Evolutionary conservation across 495 filamentous ascomycete genomes (phyloP).

Genomic region (Tuber aestivum): DNA sequence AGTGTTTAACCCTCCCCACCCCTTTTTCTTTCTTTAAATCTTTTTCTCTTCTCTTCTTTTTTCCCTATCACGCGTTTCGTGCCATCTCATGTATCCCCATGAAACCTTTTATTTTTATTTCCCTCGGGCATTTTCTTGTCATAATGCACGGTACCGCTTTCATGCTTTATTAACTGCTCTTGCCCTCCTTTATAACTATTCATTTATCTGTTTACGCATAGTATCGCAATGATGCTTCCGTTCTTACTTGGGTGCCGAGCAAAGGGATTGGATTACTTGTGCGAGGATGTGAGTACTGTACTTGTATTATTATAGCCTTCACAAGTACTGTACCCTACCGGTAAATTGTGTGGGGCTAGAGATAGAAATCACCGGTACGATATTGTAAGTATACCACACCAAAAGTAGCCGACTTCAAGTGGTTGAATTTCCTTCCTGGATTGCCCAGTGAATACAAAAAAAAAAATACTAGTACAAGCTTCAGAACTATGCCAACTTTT

Average conservation of each 20-base stretch:
- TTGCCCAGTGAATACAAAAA: too few species aligned
- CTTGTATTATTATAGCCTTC: background rate
- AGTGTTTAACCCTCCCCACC: too few species aligned
- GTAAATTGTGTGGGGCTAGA: too few species aligned
- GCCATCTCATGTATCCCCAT: background rate
- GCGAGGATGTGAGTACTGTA: background rate
- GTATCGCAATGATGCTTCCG: background rate
- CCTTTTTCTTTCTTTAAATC: too few species aligned
- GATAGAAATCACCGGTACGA: too few species aligned
- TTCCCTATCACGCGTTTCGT: background rate
- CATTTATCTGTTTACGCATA: background rate
- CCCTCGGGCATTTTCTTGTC: background rate
- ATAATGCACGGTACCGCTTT: background rate
- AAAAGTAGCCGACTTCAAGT: too few species aligned
- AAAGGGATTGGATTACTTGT: background rate
- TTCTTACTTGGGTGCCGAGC: background rate
- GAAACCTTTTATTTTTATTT: background rate
- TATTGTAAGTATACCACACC: too few species aligned
- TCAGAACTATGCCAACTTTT: too few species aligned
- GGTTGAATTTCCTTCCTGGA: too few species aligned
- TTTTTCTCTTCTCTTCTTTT: background rate
- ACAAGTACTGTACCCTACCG: too few species aligned
- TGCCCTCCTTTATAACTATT: background rate
- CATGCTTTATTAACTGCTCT: background rate
- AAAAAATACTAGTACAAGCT: too few species aligned